These are phyloP conservation scores for Pochonia chlamydosporia DNA, from an alignment of 2,329 filamentous ascomycete species.

Conservation along the genomic window DNA sequence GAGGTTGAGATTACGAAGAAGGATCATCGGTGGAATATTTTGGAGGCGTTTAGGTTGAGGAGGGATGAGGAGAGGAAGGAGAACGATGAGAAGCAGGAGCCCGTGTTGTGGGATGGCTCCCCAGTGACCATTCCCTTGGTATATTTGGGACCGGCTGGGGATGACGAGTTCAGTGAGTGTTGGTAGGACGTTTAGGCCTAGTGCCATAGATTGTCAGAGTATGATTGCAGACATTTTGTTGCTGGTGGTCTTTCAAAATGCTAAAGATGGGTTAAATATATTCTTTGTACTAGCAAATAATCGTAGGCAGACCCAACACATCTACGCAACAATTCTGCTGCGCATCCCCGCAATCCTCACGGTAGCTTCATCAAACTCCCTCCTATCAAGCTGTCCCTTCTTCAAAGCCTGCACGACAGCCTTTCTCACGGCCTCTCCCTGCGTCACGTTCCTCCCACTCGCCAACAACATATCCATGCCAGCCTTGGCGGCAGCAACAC, in stretches of 20 bases:
- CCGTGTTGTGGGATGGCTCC: neutral
- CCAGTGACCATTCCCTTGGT: too few species aligned
- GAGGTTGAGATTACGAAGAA: slow-evolving; percentile 15
- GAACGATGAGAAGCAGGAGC: neutral
- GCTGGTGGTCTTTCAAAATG: too few species aligned
- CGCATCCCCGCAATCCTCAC: slow-evolving; percentile 11
- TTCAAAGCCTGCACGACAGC: slow-evolving; percentile 9
- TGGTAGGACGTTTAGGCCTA: too few species aligned
- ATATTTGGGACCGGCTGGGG: too few species aligned
- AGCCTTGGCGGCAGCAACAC: slow-evolving; percentile 8
- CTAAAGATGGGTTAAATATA: too few species aligned
- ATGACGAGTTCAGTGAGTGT: too few species aligned
- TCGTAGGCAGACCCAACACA: too few species aligned
- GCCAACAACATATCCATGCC: slow-evolving; percentile 15
- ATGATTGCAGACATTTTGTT: too few species aligned
- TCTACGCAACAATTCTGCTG: slow-evolving; percentile 2
- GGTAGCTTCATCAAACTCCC: slow-evolving; percentile 14
- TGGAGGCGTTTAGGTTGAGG: slow-evolving; percentile 16
- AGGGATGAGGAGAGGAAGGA: neutral
- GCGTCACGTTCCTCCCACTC: slow-evolving; percentile 11
- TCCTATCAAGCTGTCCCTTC: slow-evolving; percentile 5
- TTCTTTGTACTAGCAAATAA: too few species aligned
- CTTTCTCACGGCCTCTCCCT: slow-evolving; percentile 11
- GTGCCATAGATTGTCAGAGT: too few species aligned
- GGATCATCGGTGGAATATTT: slow-evolving; percentile 12